phyloP scores from a whole-genome alignment of 2,329 filamentous ascomycete species.

The Pseudocercospora musae region DNA sequence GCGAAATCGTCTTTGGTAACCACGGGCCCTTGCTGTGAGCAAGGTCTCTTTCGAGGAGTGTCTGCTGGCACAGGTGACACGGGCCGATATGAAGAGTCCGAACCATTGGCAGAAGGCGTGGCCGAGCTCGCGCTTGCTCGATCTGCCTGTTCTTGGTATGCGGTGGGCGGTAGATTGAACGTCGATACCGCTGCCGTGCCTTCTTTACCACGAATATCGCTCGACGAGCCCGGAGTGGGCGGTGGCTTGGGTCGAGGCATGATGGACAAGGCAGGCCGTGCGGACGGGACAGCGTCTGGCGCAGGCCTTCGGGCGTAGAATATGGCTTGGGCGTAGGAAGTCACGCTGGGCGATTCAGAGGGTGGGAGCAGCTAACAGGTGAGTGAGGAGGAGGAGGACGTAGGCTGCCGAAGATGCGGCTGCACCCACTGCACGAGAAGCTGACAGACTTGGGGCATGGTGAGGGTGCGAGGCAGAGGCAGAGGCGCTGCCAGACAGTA shows the following conservation, averaged over 20 bases:
- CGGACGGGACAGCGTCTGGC: conserved; percentile 6
- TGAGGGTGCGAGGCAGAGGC: not conserved
- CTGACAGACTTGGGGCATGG: conserved; percentile 7
- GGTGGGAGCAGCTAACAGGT: conserved; percentile 1
- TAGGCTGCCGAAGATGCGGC: not conserved
- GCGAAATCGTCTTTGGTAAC: conserved; percentile 64
- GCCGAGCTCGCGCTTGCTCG: conserved; percentile 48
- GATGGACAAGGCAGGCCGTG: conserved; percentile 20
- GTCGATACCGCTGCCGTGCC: conserved; percentile 62
- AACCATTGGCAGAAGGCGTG: conserved; percentile 47
- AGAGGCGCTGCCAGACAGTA: conserved; percentile 5
- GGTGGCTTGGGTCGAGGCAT: conserved; percentile 68
- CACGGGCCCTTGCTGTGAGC: conserved; percentile 19
- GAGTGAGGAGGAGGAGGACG: too few relatives aligned
- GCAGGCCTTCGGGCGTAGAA: conserved; percentile 28
- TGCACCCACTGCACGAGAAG: conserved; percentile 7
- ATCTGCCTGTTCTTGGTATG: conserved; percentile 48
- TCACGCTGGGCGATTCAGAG: conserved; percentile 25
- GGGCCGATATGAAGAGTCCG: conserved; percentile 52
- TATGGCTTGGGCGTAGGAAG: conserved; percentile 29
- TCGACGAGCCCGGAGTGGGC: conserved; percentile 75
- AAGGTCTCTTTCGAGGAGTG: conserved; percentile 34
- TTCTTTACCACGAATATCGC: conserved; percentile 71
- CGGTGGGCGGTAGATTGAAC: conserved; percentile 75
- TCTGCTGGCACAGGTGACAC: conserved; percentile 43